Base-by-base conservation (phyloP, 192 early-diverging fungal genomes). In the Umbelopsis sp. region DNA sequence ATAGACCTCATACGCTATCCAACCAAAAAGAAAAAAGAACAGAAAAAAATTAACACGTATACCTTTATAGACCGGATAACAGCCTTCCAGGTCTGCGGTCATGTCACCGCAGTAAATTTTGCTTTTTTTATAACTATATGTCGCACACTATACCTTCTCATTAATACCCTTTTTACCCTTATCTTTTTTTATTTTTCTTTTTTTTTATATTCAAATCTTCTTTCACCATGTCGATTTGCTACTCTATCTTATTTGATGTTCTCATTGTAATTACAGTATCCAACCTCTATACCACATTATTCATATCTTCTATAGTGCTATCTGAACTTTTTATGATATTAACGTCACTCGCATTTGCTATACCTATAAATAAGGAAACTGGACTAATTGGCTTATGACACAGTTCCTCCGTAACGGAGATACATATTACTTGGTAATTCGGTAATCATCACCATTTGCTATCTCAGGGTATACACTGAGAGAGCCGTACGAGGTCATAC, bases 71-170 rank as follows among this genome's bases (percentile, higher is more conserved):
- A 29, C 31, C 17, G 31, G 14, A 62, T 26, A 62, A 4, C 31
- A 20, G 4, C 56, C 56, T 62, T 26, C 56, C 24, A 16, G 56
- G 26, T 54, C 31, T 36, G 31, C 56, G 31, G 56, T 24, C 8
- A 59, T 32, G 9, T 14, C 7, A 54, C 16, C 16, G 31, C 26
- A 6, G 26, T 62, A 20, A 9, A 17, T 49, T 49, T 20, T 62
- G 26, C 56, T 32, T 32, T 62, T 54, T 54, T 62, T 20, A 49
- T 49, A n/a, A 49, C 47, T 1, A n/a, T 49, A n/a, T 49, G 16
- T 49, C 47, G 31, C 56, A 34, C 31, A 34, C 56, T 62, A 62
- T 62, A 62, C 56, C 17, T 62, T 62, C 56, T 62, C 8, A 17
- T 26, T 62, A 62, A 62, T 62, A 62, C 56, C 17, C 31, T 62